Percentiles rank a stretch among this genome's conserved stretches.
Evolutionary conservation across 176 grass and related monocot species (phyloP).

Genomic region (Rhynchospora pubera): DNA sequence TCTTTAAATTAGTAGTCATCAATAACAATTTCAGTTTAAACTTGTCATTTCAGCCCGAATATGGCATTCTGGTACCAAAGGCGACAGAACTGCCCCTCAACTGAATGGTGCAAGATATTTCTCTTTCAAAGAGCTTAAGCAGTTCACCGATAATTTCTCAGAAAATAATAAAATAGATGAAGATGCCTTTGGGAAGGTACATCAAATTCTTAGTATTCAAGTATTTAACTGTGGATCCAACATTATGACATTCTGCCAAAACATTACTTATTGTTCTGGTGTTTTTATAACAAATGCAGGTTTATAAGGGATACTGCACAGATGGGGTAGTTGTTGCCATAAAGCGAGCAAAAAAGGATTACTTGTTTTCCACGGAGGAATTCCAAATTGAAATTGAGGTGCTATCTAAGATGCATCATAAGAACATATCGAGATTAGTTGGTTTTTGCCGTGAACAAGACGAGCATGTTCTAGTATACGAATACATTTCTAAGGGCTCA

Average conservation of each 20-base stretch:
- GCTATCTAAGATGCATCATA: slow-evolving; percentile 74
- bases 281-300: slow-evolving; percentile 30
- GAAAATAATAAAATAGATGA: slow-evolving; percentile 51
- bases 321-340: slow-evolving; percentile 49
- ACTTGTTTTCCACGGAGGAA: slow-evolving; percentile 36
- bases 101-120: slow-evolving; percentile 73
- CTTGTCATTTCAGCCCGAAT: slow-evolving; percentile 31
- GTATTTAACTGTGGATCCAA: not conserved
- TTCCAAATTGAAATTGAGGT: slow-evolving; percentile 87
- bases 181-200: slow-evolving; percentile 76
- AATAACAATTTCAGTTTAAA: not conserved
- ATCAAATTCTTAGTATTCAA: not conserved
- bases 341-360: slow-evolving; percentile 53
- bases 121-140: slow-evolving; percentile 59
- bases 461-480: slow-evolving; percentile 79
- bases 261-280: not conserved
- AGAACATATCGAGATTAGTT: slow-evolving; percentile 54
- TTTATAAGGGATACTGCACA: slow-evolving; percentile 50
- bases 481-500: slow-evolving; percentile 60
- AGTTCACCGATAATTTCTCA: slow-evolving; percentile 55
- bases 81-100: slow-evolving; percentile 47
- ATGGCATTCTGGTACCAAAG: slow-evolving; percentile 42
- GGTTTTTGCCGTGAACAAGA: slow-evolving; percentile 76
- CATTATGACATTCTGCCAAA: not conserved
- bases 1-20: not conserved